Percentiles rank a stretch among this genome's conserved stretches.
Evolutionary conservation across 2,329 filamentous ascomycete species (phyloP).

Genomic region (Thielaviopsis ethacetica): DNA sequence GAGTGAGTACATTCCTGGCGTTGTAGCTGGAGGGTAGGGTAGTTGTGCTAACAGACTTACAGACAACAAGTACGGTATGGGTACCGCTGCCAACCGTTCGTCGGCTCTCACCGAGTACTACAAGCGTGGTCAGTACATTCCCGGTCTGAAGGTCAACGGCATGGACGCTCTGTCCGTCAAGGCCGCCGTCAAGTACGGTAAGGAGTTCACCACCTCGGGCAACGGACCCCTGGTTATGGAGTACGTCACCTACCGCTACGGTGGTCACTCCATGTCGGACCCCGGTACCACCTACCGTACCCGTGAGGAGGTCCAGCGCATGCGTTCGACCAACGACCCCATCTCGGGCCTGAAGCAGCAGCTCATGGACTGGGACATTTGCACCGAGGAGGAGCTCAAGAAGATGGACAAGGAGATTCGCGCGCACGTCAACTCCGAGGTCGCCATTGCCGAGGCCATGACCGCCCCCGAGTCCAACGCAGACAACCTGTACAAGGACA

Average conservation of each 20-base stretch:
- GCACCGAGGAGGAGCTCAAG: constrained; percentile 92
- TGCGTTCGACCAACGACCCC: constrained; percentile 96
- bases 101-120: constrained; percentile 98
- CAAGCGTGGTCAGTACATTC: constrained; percentile 99
- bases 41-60: neutral
- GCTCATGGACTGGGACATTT: constrained; percentile 88
- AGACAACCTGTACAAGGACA: constrained; percentile 87
- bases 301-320: constrained; percentile 98
- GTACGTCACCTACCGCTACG: constrained; percentile 98
- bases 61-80: constrained; percentile 99
- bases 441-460: constrained; percentile 83
- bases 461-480: constrained; percentile 57
- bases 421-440: constrained; percentile 72
- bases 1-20: constrained; percentile 42
- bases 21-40: neutral
- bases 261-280: constrained; percentile 99
- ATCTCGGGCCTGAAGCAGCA: constrained; percentile 97
- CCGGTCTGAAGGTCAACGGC: constrained; percentile 97
- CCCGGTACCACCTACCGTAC: constrained; percentile 98
- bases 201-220: constrained; percentile 65
- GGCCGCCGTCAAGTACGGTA: constrained; percentile 86
- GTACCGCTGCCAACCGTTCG: constrained; percentile 84
- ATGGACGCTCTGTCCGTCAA: constrained; percentile 99
- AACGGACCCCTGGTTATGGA: constrained; percentile 93
- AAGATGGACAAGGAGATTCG: constrained; percentile 85